Percentiles rank a stretch among this genome's conserved stretches.
These are phyloP conservation scores for Hibiscus tridactylites DNA, from an alignment of 345 rosid genomes.

Conservation along the genomic window DNA sequence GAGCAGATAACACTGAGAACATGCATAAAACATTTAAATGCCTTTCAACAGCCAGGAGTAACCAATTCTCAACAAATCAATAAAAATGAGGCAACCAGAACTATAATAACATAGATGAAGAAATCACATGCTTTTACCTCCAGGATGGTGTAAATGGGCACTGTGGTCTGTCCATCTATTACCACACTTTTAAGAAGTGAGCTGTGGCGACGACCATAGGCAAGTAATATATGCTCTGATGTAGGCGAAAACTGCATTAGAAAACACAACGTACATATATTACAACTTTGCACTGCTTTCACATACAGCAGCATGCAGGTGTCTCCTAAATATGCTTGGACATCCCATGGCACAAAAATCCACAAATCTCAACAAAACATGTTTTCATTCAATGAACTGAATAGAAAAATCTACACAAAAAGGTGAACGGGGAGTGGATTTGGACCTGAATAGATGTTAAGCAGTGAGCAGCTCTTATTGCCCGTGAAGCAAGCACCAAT, in stretches of 20 bases:
- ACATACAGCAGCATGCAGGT: not conserved
- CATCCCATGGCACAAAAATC: not conserved
- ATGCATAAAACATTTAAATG: not conserved
- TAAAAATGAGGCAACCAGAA: not conserved
- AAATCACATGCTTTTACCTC: constrained; percentile 31
- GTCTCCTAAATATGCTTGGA: not conserved
- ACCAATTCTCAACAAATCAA: constrained; percentile 3
- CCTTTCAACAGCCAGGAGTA: not conserved
- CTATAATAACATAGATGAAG: not conserved
- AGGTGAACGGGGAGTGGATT: not conserved
- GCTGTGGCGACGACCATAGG: constrained; percentile 63
- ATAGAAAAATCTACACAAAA: not conserved
- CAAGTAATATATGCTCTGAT: constrained; percentile 57
- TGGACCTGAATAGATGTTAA: constrained; percentile 66
- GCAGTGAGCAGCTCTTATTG: constrained; percentile 69
- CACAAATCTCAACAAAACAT: not conserved
- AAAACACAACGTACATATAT: not conserved
- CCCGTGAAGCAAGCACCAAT: constrained; percentile 55
- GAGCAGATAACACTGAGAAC: not conserved
- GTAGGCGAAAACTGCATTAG: constrained; percentile 56
- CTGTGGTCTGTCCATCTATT: constrained; percentile 44
- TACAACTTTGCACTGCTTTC: not conserved
- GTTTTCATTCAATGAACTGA: not conserved
- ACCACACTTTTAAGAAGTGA: constrained; percentile 64
- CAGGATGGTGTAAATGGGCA: constrained; percentile 52